Base-by-base conservation (phyloP, 192 early-diverging fungal genomes). In the Umbelopsis isabellina region DNA sequence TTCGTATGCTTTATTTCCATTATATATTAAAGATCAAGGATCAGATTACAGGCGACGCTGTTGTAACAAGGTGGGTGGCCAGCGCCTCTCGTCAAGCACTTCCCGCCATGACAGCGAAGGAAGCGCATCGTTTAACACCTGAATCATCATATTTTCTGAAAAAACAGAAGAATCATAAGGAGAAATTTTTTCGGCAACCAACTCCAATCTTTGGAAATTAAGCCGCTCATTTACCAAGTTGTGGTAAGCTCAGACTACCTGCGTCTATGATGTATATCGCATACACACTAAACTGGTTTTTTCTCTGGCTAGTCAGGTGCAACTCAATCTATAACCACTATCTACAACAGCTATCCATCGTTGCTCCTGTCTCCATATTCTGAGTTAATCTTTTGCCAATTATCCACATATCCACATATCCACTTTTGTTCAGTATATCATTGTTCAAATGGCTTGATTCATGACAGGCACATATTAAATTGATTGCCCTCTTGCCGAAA, bases 121-220 rank as follows among this genome's bases (percentile, higher is more conserved):
- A 61, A 61, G 33, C 25, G 27, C 25, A 61, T 61, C 55, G 55
- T 61, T 61, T 18, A 61, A 33, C 11, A 61, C 55, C 55, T 61
- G 55, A 12, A 27, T 61, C 55, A 61, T 61, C 55, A 61, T 61
- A 61, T 61, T 61, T 61, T 61, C 55, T 61, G 55, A 61, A 61
- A 61, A 35, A 61, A 61, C 55, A 61, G 55, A 61, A 61, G 55
- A 61, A 61, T 61, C 55, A 61, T 61, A 35, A 61, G 3, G 25
- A 35, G 18, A 35, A 61, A 35, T 37, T 4, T 33, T 61, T 61
- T 61, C 16, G 30, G 10, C 27, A 35, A 8, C 2, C 37, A 41
- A 3, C 6, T 16, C 25, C 11, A 35, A 61, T 37, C 2, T 35
- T 61, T 18, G 55, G 13, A 35, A 61, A 61, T 30, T 35, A 15